Evolutionary conservation across 768 basidiomycete genomes (phyloP), one percentile per base, ranked within the genome.

Genomic region (Lyophyllum shimeji): DNA sequence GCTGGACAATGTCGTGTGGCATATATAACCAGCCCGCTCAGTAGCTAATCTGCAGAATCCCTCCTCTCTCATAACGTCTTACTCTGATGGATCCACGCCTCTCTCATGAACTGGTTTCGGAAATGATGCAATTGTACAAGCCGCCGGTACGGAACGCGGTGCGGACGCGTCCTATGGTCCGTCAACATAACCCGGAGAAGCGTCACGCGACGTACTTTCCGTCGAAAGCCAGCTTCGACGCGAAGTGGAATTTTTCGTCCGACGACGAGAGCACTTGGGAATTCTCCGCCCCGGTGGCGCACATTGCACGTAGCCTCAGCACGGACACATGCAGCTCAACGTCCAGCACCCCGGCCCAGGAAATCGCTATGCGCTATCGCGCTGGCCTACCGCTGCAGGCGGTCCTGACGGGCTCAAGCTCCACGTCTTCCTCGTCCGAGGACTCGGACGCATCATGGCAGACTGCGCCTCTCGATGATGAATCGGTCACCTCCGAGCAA

Each of bases 231-330:
- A 65, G 61, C 53, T 58, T 65, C 49, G 53, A 65, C n/a, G 49
- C 52, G 23, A 57, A 63, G 18, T 61, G 58, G 61, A 62, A 60
- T 17, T 25, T 57, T 45, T 50, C 56, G 40, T 73, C 74, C 44
- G 74, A 74, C 46, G 68, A 67, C 43, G 58, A 58, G 37, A 75
- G 74, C 54, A 69, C 67, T 42, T 76, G 74, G 74, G 72, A 74
- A 53, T 75, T 69, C 46, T 66, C 66, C 25, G 69, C 69, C 40
- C 63, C 71, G 33, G 58, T 64, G 40, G 57, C 65, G 27, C 53
- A 63, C n/a, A 60, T 60, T 15, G 65, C 67, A 17, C 56, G 64
- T 33, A 53, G 53, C 53, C 66, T 67, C 9, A 69, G 67, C 52
- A 59, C 58, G 18, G 62, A 53, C 27, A 67, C 67, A 46, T 64